Percentiles rank a stretch among this genome's conserved stretches.
Conservation (phyloP, 169 alveolate species). For the Cryptosporidium muris region DNA sequence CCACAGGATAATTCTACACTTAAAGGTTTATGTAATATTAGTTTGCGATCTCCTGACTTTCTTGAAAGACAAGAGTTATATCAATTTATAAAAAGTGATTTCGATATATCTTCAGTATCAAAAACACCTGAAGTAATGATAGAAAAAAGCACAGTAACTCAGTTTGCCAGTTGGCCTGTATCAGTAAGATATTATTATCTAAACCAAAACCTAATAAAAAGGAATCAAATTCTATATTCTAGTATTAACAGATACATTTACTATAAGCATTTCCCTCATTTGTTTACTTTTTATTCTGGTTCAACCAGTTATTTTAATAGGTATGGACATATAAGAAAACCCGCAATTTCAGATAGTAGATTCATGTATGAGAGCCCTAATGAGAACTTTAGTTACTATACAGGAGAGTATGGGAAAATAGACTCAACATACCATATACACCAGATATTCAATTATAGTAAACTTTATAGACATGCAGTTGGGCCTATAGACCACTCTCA, state of each 20-base stretch:
- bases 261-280: constrained; percentile 28
- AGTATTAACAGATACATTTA: constrained; percentile 24
- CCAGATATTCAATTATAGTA: constrained; percentile 27
- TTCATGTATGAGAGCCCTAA: constrained; percentile 57
- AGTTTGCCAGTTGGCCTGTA: constrained; percentile 30
- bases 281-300: constrained; percentile 23
- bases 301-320: constrained; percentile 10
- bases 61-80: too few relatives aligned
- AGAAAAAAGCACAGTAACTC: not conserved
- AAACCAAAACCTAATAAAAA: constrained; percentile 39
- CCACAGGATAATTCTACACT: too few relatives aligned
- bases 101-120: too few relatives aligned
- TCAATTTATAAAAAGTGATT: too few relatives aligned
- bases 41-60: too few relatives aligned
- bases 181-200: constrained; percentile 46
- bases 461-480: constrained; percentile 50
- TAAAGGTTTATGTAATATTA: too few relatives aligned
- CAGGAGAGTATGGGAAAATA: constrained; percentile 35
- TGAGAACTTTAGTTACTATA: constrained; percentile 32
- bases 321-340: constrained; percentile 60
- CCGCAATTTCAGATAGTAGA: constrained; percentile 59
- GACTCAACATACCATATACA: constrained; percentile 18
- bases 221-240: constrained; percentile 57
- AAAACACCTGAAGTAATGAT: too few relatives aligned
- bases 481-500: constrained; percentile 15